Conservation (phyloP, 768 basidiomycete genomes). For the Sistotremastrum suecicum region DNA sequence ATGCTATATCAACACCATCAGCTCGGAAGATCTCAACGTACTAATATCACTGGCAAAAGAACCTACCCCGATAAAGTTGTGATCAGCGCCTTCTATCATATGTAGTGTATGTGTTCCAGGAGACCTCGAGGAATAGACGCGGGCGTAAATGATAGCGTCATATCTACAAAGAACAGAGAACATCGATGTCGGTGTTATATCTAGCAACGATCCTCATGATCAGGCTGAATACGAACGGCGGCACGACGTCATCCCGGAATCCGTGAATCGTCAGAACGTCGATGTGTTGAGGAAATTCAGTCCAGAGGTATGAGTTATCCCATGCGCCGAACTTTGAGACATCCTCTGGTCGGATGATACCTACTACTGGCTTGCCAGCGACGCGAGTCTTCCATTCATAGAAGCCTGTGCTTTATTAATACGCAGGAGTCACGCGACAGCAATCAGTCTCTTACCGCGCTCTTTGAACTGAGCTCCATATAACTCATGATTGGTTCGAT, state of each 20-base stretch:
- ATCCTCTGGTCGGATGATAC: conserved; percentile 42
- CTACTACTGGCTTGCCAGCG: conserved; percentile 42
- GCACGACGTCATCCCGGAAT: conserved; percentile 51
- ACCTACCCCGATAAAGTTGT: conserved; percentile 55
- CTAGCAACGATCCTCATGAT: not conserved
- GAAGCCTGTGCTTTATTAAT: conserved; percentile 43
- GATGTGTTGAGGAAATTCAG: conserved; percentile 41
- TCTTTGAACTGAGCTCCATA: conserved; percentile 8
- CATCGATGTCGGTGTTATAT: not conserved
- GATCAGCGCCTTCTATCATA: conserved; percentile 61
- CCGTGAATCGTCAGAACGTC: conserved; percentile 74
- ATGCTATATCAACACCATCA: conserved; percentile 20
- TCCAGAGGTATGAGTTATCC: conserved; percentile 58
- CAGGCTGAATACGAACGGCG: conserved; percentile 36
- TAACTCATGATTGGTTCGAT: not conserved
- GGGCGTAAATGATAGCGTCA: conserved; percentile 58
- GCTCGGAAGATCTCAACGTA: not conserved
- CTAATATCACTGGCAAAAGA: no score
- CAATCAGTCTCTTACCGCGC: conserved; percentile 9
- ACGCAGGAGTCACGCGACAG: conserved; percentile 27
- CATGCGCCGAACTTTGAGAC: conserved; percentile 46
- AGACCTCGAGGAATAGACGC: conserved; percentile 36
- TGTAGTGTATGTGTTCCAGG: conserved; percentile 62
- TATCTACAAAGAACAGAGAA: conserved; percentile 27
- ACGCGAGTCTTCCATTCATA: conserved; percentile 50